These are phyloP conservation scores for Crithidia bombi DNA, from an alignment of 208 protist species.

Conservation along the genomic window DNA sequence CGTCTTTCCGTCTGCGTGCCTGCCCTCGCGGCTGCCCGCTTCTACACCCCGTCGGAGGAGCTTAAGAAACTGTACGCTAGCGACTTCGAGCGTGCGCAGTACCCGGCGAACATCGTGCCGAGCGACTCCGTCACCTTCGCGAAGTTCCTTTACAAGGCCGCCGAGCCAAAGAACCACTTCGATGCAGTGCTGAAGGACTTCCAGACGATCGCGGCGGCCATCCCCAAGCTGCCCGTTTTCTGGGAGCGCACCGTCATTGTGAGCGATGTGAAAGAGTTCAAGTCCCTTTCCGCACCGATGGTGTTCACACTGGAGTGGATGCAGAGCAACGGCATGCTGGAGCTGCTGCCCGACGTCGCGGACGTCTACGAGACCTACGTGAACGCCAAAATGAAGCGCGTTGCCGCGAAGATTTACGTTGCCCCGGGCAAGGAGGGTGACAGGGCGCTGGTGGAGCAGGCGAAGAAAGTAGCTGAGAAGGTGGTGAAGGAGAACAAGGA, in stretches of 20 bases:
- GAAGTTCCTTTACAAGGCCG: constrained; percentile 91
- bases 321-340: constrained; percentile 91
- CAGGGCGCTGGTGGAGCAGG: constrained; percentile 48
- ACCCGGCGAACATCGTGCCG: constrained; percentile 82
- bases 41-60: constrained; percentile 87
- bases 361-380: constrained; percentile 90
- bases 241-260: constrained; percentile 85
- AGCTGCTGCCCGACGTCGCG: constrained; percentile 79
- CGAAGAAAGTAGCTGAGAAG: constrained; percentile 76
- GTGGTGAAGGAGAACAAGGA: constrained; percentile 70
- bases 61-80: constrained; percentile 90
- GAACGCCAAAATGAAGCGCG: constrained; percentile 86
- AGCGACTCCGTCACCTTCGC: constrained; percentile 90
- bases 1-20: constrained; percentile 60
- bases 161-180: constrained; percentile 65
- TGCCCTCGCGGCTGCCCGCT: constrained; percentile 52
- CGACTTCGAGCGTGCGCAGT: constrained; percentile 84
- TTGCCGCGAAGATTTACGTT: constrained; percentile 85
- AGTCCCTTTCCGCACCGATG: constrained; percentile 75
- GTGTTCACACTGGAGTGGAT: constrained; percentile 92
- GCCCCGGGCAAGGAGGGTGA: constrained; percentile 66
- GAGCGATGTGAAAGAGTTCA: constrained; percentile 79
- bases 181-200: constrained; percentile 85
- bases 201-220: constrained; percentile 63
- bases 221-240: constrained; percentile 83